Conservation (phyloP, 192 early-diverging fungal species). For the Geranomyces michiganensis region DNA sequence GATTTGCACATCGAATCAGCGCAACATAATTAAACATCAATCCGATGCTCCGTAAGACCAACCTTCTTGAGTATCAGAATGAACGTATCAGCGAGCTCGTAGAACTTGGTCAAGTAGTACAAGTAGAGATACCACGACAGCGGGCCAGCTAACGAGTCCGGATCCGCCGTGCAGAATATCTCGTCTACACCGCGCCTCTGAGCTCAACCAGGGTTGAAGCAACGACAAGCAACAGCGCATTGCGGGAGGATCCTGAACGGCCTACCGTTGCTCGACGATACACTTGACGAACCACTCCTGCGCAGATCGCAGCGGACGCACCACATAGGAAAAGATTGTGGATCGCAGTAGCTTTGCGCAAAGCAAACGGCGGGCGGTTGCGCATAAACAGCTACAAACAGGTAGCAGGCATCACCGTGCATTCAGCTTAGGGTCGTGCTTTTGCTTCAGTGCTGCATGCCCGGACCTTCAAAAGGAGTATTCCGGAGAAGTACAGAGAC, state of each 20-base stretch:
- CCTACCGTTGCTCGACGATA: slow-evolving; percentile 8
- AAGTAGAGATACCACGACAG: slow-evolving; percentile 48
- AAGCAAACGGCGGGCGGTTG: slow-evolving; percentile 30
- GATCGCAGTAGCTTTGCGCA: slow-evolving; percentile 25
- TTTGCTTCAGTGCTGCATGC: not conserved
- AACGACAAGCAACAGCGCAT: not conserved
- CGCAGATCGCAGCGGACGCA: slow-evolving; percentile 44
- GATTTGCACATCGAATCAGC: too few species aligned
- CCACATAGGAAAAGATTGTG: slow-evolving; percentile 44
- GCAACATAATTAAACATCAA: too few species aligned
- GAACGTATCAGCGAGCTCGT: slow-evolving; percentile 54
- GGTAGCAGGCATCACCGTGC: not conserved
- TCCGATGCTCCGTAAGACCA: not conserved
- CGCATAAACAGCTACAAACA: slow-evolving; percentile 31
- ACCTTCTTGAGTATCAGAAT: slow-evolving; percentile 59
- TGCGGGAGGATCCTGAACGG: not conserved
- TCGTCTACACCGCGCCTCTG: slow-evolving; percentile 44
- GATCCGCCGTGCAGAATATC: slow-evolving; percentile 48
- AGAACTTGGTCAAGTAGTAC: slow-evolving; percentile 54
- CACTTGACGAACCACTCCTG: slow-evolving; percentile 2
- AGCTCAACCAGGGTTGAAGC: not conserved
- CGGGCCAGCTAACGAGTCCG: slow-evolving; percentile 23
- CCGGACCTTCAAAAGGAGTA: slow-evolving; percentile 39
- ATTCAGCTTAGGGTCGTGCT: not conserved
- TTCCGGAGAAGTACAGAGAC: slow-evolving; percentile 44